Evolutionary conservation across 148 eudicot genomes (phyloP).

Genomic region (Heliamphora exappendiculata): DNA sequence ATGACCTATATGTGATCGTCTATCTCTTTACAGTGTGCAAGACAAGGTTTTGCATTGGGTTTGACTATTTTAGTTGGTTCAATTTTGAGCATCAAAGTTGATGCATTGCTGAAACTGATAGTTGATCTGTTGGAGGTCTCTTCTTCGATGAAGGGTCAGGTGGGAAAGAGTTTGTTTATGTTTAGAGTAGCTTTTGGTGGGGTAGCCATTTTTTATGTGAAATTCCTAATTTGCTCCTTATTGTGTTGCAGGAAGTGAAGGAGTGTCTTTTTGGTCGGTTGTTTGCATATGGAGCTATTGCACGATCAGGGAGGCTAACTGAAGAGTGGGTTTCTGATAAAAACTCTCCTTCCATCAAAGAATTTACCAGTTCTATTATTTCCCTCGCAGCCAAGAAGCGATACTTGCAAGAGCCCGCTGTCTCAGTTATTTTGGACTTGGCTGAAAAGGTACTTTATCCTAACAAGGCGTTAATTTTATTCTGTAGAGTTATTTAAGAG

Average conservation of each 20-base stretch:
- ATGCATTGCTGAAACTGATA: conserved; percentile 66
- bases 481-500: not conserved
- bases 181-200: conserved; percentile 5
- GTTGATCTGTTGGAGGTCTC: conserved; percentile 61
- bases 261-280: conserved; percentile 82
- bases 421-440: conserved; percentile 53
- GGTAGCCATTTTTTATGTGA: not conserved
- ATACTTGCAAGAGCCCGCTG: conserved; percentile 87
- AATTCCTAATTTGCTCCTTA: conserved; percentile 10
- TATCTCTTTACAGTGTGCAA: conserved; percentile 64
- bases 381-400: conserved; percentile 69
- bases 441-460: conserved; percentile 54
- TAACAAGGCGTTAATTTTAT: not conserved
- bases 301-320: conserved; percentile 68
- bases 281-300: conserved; percentile 87
- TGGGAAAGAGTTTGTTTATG: conserved; percentile 20
- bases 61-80: conserved; percentile 62
- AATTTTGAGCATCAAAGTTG: conserved; percentile 53
- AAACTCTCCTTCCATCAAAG: conserved; percentile 50
- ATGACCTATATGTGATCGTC: not conserved
- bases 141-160: conserved; percentile 98
- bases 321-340: conserved; percentile 50
- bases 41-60: conserved; percentile 97
- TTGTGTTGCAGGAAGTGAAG: conserved; percentile 59
- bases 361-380: conserved; percentile 47